These are phyloP conservation scores for Persicaria tinctoria DNA, from an alignment of 148 eudicot species.

Conservation along the genomic window DNA sequence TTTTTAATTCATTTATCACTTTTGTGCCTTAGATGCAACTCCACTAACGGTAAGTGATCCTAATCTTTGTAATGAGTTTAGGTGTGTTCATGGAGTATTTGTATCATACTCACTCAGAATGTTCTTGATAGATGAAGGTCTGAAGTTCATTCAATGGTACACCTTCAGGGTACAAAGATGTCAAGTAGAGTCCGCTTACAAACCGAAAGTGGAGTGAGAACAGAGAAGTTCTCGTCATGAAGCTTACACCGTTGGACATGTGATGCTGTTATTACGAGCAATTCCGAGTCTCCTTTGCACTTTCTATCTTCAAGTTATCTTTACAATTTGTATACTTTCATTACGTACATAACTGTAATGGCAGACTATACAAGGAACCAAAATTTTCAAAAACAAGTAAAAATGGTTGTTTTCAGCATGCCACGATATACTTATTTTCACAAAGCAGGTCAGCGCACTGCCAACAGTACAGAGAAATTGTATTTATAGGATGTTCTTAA, in stretches of 20 bases:
- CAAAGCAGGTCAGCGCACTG: not conserved
- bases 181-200: conserved; percentile 14
- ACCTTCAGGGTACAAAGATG: conserved; percentile 30
- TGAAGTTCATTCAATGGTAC: conserved; percentile 67
- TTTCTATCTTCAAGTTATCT: not conserved
- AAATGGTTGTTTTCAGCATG: conserved; percentile 4
- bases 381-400: not conserved
- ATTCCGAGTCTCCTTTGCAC: not conserved
- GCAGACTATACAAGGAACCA: not conserved
- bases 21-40: conserved; percentile 67
- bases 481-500: conserved; percentile 3
- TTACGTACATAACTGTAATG: conserved; percentile 1
- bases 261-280: not conserved
- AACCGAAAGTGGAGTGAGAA: conserved; percentile 44
- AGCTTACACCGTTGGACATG: no score
- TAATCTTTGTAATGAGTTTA: not conserved
- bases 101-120: no score
- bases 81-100: not conserved
- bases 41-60: conserved; percentile 75
- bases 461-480: not conserved
- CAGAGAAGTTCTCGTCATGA: not conserved
- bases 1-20: not conserved
- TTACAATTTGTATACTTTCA: not conserved
- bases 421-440: not conserved
- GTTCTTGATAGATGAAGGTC: conserved; percentile 68